Evolutionary conservation across 495 filamentous ascomycete genomes (phyloP).

Genomic region (Aspergillus asperescens): DNA sequence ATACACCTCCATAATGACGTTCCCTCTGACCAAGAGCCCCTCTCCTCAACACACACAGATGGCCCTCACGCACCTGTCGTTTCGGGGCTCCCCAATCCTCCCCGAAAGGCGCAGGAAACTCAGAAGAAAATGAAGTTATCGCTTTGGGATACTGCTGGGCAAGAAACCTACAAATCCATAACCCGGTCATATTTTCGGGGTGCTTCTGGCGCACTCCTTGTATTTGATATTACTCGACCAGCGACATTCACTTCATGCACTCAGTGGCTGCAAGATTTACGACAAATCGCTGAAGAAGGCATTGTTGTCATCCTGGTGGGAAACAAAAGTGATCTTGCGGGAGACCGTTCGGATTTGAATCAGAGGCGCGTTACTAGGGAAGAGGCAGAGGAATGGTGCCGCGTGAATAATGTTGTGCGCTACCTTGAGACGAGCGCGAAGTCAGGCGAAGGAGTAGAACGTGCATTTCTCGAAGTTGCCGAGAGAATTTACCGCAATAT

Average conservation of each 20-base stretch:
- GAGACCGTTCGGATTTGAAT: slow-evolving; percentile 44
- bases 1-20: slow-evolving; percentile 12
- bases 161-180: slow-evolving; percentile 94
- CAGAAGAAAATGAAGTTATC: slow-evolving; percentile 78
- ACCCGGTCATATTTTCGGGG: slow-evolving; percentile 94
- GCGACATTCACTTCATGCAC: slow-evolving; percentile 81
- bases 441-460: slow-evolving; percentile 86
- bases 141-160: slow-evolving; percentile 95
- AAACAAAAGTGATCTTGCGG: slow-evolving; percentile 83
- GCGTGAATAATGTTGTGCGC: slow-evolving; percentile 70
- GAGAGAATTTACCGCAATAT: slow-evolving; percentile 94
- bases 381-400: slow-evolving; percentile 87
- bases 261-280: slow-evolving; percentile 87
- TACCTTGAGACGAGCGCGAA: slow-evolving; percentile 98
- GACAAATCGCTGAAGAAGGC: slow-evolving; percentile 86
- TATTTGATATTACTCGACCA: slow-evolving; percentile 87
- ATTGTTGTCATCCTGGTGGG: slow-evolving; percentile 93
- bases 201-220: slow-evolving; percentile 82
- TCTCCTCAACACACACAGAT: slow-evolving; percentile 9
- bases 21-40: slow-evolving; percentile 7
- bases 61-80: slow-evolving; percentile 16
- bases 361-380: slow-evolving; percentile 69
- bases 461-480: slow-evolving; percentile 86
- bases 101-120: slow-evolving; percentile 29
- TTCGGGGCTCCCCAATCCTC: slow-evolving; percentile 36